Base-by-base conservation (phyloP, 257 asterid genomes). In the Thymus quinquecostatus region DNA sequence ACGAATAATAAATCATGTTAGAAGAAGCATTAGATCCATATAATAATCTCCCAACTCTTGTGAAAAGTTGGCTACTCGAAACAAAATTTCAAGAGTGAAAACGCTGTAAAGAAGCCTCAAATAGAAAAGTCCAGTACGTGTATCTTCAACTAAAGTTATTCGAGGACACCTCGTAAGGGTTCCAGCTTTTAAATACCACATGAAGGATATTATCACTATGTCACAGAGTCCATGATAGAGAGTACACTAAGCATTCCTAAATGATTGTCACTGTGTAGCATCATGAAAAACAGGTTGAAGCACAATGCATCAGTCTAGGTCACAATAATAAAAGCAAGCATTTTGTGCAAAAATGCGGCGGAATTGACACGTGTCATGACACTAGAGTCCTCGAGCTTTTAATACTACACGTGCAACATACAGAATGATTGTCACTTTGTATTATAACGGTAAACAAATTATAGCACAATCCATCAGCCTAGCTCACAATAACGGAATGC, bases 161-260 rank as follows among this genome's bases (percentile, higher is more conserved):
- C 11, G n/a, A 1, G 33, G 51, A 12, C 28, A 21, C 44, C 62
- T 51, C 41, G 2, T 12, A 28, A 61, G 70, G 21, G 63, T 8
- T 49, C 34, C 33, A 40, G 28, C 10, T 63, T 44, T 11, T 57
- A 64, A 5, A 48, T 32, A 10, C 28, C 43, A 32, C 5, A 32
- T 58, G 62, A 11, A 14, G 21, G 5, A 1, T 8, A 41, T 61
- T 27, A 27, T 41, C 41, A 5, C 14, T 49, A 38, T 4, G 41
- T 38, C 41, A 38, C 41, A 38, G 6, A 38, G 41, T 38, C 7
- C 4, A 38, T 38, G 41, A 4, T 38, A 64, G 7, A 45, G 12
- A 56, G 62, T 28, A 64, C 30, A 29, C 41, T 64, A 64, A 64
- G 11, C 53, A 64, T 14, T 27, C 27, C 36, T 51, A 14, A 28